These are phyloP conservation scores for Lachancea meyersii DNA, from an alignment of 805 yeast species.

Conservation along the genomic window DNA sequence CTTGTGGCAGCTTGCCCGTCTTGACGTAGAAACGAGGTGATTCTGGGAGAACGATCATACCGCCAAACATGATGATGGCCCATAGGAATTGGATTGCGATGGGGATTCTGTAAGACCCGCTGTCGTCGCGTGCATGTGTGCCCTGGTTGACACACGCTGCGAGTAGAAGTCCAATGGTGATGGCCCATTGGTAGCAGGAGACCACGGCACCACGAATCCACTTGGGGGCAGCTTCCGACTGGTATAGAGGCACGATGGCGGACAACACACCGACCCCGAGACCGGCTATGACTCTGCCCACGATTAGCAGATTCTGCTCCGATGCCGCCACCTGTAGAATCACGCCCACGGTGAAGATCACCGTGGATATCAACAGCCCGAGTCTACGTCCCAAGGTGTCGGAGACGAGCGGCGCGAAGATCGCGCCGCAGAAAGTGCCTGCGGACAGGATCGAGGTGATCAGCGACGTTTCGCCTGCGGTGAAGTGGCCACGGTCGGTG, in stretches of 20 bases:
- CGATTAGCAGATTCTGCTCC: conserved; percentile 45
- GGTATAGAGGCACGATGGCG: conserved; percentile 67
- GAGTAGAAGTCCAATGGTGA: conserved; percentile 64
- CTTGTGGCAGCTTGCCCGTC: conserved; percentile 52
- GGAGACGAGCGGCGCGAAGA: conserved; percentile 50
- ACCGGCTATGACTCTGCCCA: conserved; percentile 67
- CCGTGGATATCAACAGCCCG: conserved; percentile 39
- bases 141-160: conserved; percentile 64
- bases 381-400: conserved; percentile 53
- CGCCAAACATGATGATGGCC: conserved; percentile 38
- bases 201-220: conserved; percentile 76
- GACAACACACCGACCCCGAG: conserved; percentile 69
- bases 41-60: conserved; percentile 57
- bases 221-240: conserved; percentile 77
- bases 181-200: conserved; percentile 66
- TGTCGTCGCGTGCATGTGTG: conserved; percentile 44
- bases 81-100: conserved; percentile 52
- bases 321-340: conserved; percentile 43
- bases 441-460: conserved; percentile 67
- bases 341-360: conserved; percentile 48
- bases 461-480: conserved; percentile 46
- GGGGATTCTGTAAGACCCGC: conserved; percentile 45
- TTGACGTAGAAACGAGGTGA: conserved; percentile 65
- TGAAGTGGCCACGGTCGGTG: conserved; percentile 36
- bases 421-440: conserved; percentile 66